Conservation (phyloP, 164 flowering plant genomes). For the Pachysandra terminalis region DNA sequence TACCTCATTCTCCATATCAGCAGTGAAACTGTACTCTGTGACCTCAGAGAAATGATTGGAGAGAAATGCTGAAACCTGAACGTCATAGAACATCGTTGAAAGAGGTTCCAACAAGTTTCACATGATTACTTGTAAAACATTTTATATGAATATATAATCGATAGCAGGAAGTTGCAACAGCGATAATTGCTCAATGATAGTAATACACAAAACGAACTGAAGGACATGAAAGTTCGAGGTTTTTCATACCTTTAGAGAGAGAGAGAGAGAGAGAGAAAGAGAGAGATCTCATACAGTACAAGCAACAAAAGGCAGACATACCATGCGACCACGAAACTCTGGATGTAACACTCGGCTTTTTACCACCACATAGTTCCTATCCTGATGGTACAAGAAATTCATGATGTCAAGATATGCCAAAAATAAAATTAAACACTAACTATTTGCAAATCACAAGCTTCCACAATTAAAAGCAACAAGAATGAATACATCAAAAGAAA, state of each 20-base stretch:
- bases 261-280: not conserved
- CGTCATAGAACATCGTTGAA: not conserved
- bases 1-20: conserved; percentile 95
- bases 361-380: conserved; percentile 71
- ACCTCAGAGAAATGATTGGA: conserved; percentile 85
- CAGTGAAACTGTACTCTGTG: conserved; percentile 84
- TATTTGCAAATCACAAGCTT: not conserved
- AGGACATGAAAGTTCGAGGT: not conserved
- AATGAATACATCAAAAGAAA: not conserved
- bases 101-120: not conserved
- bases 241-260: not conserved
- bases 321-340: conserved; percentile 98
- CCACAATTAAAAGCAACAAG: not conserved
- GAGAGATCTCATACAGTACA: not conserved
- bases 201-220: not conserved
- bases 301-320: conserved; percentile 23
- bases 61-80: conserved; percentile 86
- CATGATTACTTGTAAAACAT: not conserved
- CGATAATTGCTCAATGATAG: too few relatives aligned
- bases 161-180: not conserved
- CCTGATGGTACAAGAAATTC: conserved; percentile 35
- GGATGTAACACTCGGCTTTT: conserved; percentile 67
- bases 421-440: not conserved
- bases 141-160: not conserved
- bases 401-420: not conserved